A percentile compares a stretch with the other conserved stretches of the same genome.
phyloP scores from a whole-genome alignment of 345 rosid species.

The Eucalyptus tenuipes region DNA sequence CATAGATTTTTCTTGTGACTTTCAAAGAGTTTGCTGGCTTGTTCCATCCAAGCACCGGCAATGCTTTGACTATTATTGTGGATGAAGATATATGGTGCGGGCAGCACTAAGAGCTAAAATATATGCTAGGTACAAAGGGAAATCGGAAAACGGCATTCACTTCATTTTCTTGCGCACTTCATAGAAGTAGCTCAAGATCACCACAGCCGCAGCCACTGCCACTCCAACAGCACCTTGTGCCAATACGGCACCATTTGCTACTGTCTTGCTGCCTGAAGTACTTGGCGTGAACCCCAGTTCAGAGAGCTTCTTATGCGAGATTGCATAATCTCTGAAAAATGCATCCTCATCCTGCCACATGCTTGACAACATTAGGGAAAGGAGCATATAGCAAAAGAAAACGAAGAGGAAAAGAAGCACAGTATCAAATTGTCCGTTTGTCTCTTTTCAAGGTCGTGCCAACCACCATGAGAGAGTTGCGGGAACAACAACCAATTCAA shows the following conservation, averaged over 20 bases:
- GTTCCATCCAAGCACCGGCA: not conserved
- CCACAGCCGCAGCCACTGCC: slow-evolving; percentile 72
- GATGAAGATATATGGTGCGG: not conserved
- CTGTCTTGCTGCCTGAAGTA: slow-evolving; percentile 25
- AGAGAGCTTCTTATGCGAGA: slow-evolving; percentile 81
- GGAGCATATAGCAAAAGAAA: not conserved
- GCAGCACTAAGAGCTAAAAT: not conserved
- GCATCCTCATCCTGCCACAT: slow-evolving; percentile 71
- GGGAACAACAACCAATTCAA: not conserved
- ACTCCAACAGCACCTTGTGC: slow-evolving; percentile 85
- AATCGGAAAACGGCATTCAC: not conserved
- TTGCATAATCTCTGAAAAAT: slow-evolving; percentile 67
- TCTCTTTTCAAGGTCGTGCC: not conserved
- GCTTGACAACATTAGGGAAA: not conserved
- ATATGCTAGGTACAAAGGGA: not conserved
- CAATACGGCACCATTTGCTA: slow-evolving; percentile 37
- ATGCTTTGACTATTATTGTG: not conserved
- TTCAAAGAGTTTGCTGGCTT: not conserved
- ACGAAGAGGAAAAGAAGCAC: not conserved
- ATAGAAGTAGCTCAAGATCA: slow-evolving; percentile 65
- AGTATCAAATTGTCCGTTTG: not conserved
- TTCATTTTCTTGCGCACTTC: slow-evolving; percentile 65
- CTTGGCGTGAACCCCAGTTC: slow-evolving; percentile 64
- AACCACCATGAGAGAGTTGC: not conserved
- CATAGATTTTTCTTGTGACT: not conserved